These are phyloP conservation scores for Bauhinia variegata DNA, from an alignment of 306 rosid genomes.

Conservation along the genomic window DNA sequence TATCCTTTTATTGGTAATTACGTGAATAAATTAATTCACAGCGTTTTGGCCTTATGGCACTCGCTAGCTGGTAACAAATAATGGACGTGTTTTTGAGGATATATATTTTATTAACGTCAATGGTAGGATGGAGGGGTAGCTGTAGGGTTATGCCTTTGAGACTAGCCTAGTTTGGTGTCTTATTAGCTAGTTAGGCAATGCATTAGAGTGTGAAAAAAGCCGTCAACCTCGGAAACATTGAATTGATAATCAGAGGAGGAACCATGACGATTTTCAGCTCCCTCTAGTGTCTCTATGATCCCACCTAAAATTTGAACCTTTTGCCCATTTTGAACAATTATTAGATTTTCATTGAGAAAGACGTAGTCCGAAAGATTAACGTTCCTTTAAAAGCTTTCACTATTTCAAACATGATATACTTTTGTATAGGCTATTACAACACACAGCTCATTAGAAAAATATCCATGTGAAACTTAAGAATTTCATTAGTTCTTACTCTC, in stretches of 20 bases:
- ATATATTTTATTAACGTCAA: slow-evolving; percentile 25
- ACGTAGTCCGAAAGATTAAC: slow-evolving; percentile 8
- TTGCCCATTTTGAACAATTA: slow-evolving; percentile 21
- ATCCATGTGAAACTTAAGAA: slow-evolving; percentile 27
- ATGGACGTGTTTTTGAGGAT: slow-evolving; percentile 20
- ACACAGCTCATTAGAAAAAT: slow-evolving; percentile 14
- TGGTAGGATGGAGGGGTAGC: neutral
- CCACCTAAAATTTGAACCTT: slow-evolving; percentile 41
- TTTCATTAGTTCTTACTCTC: neutral
- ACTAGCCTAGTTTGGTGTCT: slow-evolving; percentile 1
- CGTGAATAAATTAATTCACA: no score
- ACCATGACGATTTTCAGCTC: slow-evolving; percentile 33
- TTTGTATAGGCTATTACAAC: neutral
- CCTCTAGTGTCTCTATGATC: slow-evolving; percentile 20
- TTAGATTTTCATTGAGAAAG: slow-evolving; percentile 33
- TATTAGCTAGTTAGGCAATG: slow-evolving; percentile 28
- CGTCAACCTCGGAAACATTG: slow-evolving; percentile 14
- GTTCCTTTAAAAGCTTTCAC: slow-evolving; percentile 6
- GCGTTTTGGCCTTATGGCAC: slow-evolving; percentile 11
- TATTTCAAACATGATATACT: neutral
- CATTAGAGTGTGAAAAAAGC: slow-evolving; percentile 6
- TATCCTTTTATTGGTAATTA: no score
- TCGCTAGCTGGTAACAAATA: slow-evolving; percentile 27
- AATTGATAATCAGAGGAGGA: slow-evolving; percentile 20
- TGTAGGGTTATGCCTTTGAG: slow-evolving; percentile 23